Percentiles rank a stretch among this genome's conserved stretches.
Evolutionary conservation across 2,329 filamentous ascomycete genomes (phyloP).

Genomic region (Fusarium chaquense): DNA sequence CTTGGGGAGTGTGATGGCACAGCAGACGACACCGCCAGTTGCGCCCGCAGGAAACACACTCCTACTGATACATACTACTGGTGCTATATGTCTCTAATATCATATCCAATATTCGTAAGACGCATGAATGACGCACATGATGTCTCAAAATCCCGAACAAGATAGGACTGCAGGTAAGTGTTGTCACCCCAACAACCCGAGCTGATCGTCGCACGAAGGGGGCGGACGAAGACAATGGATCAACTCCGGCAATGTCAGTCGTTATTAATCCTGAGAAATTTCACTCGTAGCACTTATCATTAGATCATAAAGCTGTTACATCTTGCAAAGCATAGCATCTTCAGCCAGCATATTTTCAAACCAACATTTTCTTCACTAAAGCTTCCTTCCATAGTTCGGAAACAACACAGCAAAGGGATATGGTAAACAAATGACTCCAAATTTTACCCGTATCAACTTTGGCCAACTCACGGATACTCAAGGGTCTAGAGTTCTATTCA

Average conservation of each 20-base stretch:
- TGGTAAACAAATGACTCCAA: not conserved
- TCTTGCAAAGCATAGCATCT: not conserved
- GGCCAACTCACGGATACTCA: not conserved
- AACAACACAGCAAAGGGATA: not conserved
- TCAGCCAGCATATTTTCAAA: not conserved
- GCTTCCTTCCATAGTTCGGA: not conserved
- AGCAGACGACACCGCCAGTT: not conserved
- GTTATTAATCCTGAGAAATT: fast-evolving
- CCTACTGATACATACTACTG: not conserved
- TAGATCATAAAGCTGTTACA: not conserved
- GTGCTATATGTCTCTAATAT: not conserved
- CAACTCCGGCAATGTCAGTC: not conserved
- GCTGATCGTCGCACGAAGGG: not conserved
- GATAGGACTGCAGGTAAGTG: not conserved
- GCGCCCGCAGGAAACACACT: not conserved
- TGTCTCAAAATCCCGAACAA: not conserved
- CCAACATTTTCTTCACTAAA: not conserved
- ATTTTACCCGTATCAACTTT: fast-evolving
- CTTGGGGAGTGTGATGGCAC: not conserved
- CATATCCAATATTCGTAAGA: not conserved
- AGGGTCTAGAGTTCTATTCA: too few relatives aligned
- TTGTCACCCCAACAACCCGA: not conserved
- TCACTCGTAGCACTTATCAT: not conserved
- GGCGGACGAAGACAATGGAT: not conserved
- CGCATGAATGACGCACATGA: not conserved